Evolutionary conservation across 2,329 filamentous ascomycete genomes (phyloP), one percentile per base, ranked within the genome.

Genomic region (Cercospora sp.): DNA sequence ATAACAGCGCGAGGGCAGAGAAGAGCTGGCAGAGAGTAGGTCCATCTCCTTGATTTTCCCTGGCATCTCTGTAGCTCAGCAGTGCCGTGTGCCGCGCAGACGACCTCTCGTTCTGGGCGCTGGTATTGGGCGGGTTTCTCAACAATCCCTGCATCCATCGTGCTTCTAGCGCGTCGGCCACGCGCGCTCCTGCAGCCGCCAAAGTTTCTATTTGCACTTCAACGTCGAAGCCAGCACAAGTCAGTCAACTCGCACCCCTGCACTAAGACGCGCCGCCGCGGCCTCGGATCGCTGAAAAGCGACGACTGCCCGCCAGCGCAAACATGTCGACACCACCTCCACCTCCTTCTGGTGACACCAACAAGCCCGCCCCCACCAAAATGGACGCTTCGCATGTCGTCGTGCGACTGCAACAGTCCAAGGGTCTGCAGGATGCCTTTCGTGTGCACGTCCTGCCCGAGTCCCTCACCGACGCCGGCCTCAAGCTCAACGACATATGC

Each of bases 401-500:
- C 13, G 82, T 87, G 68, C 84, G 87, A 78, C 79, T 71, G 80
- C 79, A 73, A 20, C 72, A 72, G n/a, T 67, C 72, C 8, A 67
- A 70, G 6, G 69, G 70, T 10, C 78, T 86, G 28, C 86, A 85
- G 73, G 86, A 86, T 73, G 83, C 85, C 3, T 89, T 89, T 73
- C 82, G 87, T n/a, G 79, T 89, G 42, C 84, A 87, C 72, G 77
- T 89, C 9, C 83, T 86, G 1, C 81, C 83, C 8, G 84, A 86
- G 39, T 85, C 86, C 28, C 80, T 90, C 23, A 81, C 86, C 60
- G 80, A 82, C 30, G 77, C 89, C 9, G 83, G 83, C 65, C 79
- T 91, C 18, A 81, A 82, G 53, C 79, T 85, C n/a, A 88, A 87
- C 45, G 87, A 90, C 71, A 77, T 86, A 12, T 89, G 88, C 73